A percentile compares a stretch with the other conserved stretches of the same genome.
These are phyloP conservation scores for Papilionanthe hybrid DNA, from an alignment of 116 monocot species.

Conservation along the genomic window DNA sequence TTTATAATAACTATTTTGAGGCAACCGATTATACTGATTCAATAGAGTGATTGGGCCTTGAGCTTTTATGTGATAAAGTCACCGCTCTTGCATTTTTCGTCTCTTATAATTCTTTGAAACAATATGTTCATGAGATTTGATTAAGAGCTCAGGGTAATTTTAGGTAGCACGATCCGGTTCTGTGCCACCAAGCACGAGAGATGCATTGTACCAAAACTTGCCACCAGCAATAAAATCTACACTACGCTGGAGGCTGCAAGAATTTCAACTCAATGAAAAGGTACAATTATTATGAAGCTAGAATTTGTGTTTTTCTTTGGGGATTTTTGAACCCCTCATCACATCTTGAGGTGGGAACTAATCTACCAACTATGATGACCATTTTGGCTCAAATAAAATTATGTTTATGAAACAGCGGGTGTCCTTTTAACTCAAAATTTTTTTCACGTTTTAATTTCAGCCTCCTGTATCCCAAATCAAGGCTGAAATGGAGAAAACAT, in stretches of 20 bases:
- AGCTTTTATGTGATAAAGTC: neutral
- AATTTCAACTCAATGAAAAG: constrained; percentile 33
- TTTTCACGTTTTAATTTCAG: constrained; percentile 18
- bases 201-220: constrained; percentile 52
- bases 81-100: neutral
- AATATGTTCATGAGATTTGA: neutral
- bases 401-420: neutral
- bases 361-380: neutral
- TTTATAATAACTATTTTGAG: neutral
- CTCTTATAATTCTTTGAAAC: neutral
- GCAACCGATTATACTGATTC: neutral
- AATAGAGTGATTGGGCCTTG: neutral
- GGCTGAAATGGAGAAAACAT: constrained; percentile 52
- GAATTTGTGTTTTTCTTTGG: neutral
- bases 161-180: constrained; percentile 47
- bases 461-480: constrained; percentile 34
- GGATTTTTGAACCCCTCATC: neutral
- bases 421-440: neutral
- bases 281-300: neutral
- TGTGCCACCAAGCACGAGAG: constrained; percentile 42
- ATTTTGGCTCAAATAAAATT: neutral
- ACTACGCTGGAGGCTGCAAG: constrained; percentile 32
- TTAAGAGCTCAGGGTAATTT: neutral
- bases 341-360: neutral
- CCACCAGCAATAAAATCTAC: constrained; percentile 38